Evolutionary conservation across 163 green algal species (phyloP).

Genomic region (Scenedesmus sp.): DNA sequence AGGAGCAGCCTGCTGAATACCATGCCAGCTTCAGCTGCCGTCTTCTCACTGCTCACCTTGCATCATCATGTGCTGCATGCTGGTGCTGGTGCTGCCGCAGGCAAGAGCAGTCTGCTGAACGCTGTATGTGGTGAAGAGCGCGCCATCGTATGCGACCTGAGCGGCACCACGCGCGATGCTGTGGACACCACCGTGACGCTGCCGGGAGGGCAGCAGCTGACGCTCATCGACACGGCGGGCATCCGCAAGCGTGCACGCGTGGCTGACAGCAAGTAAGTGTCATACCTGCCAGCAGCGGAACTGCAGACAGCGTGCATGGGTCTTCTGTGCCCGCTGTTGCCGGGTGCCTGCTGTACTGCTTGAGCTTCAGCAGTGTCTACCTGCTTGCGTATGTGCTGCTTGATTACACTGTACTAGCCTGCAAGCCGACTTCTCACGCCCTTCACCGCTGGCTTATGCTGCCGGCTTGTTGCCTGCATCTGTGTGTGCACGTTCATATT

Average conservation of each 20-base stretch:
- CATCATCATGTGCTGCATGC: background rate
- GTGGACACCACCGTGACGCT: slow-evolving; percentile 91
- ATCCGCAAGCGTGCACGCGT: slow-evolving; percentile 85
- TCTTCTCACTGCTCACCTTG: background rate
- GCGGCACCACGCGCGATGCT: slow-evolving; percentile 96
- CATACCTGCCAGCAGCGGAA: too few species aligned
- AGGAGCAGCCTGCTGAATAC: background rate
- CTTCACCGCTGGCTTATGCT: slow-evolving; percentile 18
- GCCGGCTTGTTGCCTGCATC: background rate
- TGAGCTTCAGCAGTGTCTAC: too few species aligned
- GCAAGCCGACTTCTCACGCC: too few species aligned
- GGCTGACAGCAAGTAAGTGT: slow-evolving; percentile 51
- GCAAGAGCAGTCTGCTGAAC: slow-evolving; percentile 98
- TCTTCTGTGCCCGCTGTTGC: background rate
- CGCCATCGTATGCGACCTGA: slow-evolving; percentile 95
- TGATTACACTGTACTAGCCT: too few species aligned
- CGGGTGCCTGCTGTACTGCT: background rate
- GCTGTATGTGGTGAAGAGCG: slow-evolving; percentile 87
- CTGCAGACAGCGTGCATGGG: background rate
- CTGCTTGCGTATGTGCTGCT: too few species aligned
- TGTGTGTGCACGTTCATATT: slow-evolving; percentile 48
- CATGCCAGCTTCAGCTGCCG: too few species aligned
- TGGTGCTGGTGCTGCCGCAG: slow-evolving; percentile 58
- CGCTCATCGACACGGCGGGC: slow-evolving; percentile 97
- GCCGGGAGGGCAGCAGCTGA: slow-evolving; percentile 80